Percentiles rank a stretch among this genome's conserved stretches.
These are phyloP conservation scores for Eremochloa ophiuroides DNA, from an alignment of 176 grass and related monocot genomes.

Conservation along the genomic window DNA sequence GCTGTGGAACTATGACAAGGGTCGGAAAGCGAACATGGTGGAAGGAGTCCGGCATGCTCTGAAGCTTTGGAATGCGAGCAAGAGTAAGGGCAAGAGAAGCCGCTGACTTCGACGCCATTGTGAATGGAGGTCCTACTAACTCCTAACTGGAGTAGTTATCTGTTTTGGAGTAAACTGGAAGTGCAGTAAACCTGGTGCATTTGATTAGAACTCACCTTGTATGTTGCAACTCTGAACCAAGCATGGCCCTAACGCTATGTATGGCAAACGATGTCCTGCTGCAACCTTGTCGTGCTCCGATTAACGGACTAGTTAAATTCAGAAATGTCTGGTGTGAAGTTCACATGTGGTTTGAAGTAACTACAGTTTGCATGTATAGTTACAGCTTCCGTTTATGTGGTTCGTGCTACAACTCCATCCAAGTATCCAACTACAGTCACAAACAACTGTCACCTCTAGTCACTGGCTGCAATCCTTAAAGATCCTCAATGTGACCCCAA, in stretches of 20 bases:
- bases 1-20: constrained; percentile 55
- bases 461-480: neutral
- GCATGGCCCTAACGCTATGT: neutral
- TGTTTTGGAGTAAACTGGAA: neutral
- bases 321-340: neutral
- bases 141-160: neutral
- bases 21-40: constrained; percentile 29
- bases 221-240: neutral
- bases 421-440: neutral
- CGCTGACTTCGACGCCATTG: constrained; percentile 11
- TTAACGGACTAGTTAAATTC: neutral
- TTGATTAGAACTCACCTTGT: neutral
- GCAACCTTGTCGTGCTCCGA: neutral
- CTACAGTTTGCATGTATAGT: neutral
- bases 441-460: neutral
- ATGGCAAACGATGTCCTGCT: neutral
- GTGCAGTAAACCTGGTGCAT: neutral
- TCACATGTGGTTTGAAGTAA: neutral
- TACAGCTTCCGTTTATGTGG: neutral
- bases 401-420: neutral
- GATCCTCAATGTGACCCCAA: neutral
- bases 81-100: neutral
- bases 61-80: constrained; percentile 21
- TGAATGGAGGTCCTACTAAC: neutral
- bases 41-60: constrained; percentile 40